phyloP scores from a whole-genome alignment of 768 basidiomycete genomes.

The Paxillus ammoniavirescens region DNA sequence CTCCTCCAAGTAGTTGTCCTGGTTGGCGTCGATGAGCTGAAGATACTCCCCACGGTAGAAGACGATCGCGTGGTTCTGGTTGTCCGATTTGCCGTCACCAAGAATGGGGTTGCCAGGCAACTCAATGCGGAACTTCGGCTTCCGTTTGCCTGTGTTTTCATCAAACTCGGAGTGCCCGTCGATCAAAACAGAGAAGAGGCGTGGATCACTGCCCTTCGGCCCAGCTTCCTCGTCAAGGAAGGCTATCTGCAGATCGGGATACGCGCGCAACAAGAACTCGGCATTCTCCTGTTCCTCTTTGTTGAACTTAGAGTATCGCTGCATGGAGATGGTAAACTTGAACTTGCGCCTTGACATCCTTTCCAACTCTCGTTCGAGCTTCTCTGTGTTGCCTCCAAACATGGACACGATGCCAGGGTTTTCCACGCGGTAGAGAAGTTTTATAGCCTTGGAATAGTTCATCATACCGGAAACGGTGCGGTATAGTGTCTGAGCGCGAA shows the following conservation, averaged over 20 bases:
- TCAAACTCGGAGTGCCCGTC: constrained; percentile 97
- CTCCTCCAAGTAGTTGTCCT: constrained; percentile 99
- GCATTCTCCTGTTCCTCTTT: constrained; percentile 99
- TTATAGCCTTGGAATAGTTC: constrained; percentile 99
- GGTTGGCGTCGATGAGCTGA: constrained; percentile 99
- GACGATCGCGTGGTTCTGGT: constrained; percentile 98
- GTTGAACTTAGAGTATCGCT: constrained; percentile 98
- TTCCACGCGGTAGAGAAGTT: constrained; percentile 96
- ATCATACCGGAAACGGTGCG: constrained; percentile 99
- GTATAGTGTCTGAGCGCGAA: constrained; percentile 97
- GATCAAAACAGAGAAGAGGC: constrained; percentile 89
- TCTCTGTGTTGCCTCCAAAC: constrained; percentile 96
- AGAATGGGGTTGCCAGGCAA: constrained; percentile 98
- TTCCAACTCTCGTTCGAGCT: constrained; percentile 93
- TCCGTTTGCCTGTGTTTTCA: constrained; percentile 81
- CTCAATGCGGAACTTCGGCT: constrained; percentile 97
- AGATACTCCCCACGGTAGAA: constrained; percentile 99
- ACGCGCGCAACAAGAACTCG: constrained; percentile 95
- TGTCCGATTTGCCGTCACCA: constrained; percentile 98
- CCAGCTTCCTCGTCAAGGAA: constrained; percentile 96
- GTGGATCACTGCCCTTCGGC: constrained; percentile 83
- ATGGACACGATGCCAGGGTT: constrained; percentile 96
- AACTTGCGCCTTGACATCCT: constrained; percentile 97
- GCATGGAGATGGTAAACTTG: constrained; percentile 98
- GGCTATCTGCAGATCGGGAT: constrained; percentile 97